Evolutionary conservation across 805 yeast genomes (phyloP).

Genomic region (Debaryomyces tyrocola): DNA sequence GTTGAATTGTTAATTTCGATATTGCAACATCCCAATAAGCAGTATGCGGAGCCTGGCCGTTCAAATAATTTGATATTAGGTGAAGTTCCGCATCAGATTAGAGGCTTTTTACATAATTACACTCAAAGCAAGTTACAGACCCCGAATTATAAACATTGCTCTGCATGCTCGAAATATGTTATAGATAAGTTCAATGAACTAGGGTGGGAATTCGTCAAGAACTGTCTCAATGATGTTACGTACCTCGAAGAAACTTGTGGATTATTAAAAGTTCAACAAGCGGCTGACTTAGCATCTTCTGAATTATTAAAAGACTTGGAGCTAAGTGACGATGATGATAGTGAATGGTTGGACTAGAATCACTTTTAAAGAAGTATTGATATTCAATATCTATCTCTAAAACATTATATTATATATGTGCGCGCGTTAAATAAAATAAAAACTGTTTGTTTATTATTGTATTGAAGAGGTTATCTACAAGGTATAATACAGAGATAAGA

Average conservation of each 20-base stretch:
- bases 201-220: slow-evolving; percentile 82
- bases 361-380: not conserved
- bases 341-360: slow-evolving; percentile 13
- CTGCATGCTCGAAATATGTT: slow-evolving; percentile 78
- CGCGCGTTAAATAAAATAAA: not conserved
- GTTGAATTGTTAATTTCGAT: slow-evolving; percentile 79
- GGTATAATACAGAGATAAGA: not conserved
- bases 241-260: slow-evolving; percentile 82
- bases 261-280: slow-evolving; percentile 65
- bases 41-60: slow-evolving; percentile 35
- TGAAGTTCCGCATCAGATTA: slow-evolving; percentile 79
- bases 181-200: slow-evolving; percentile 46
- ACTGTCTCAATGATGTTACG: slow-evolving; percentile 63
- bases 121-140: slow-evolving; percentile 65
- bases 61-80: slow-evolving; percentile 50
- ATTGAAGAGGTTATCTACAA: not conserved
- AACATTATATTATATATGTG: not conserved
- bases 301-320: slow-evolving; percentile 25
- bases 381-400: not conserved
- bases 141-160: slow-evolving; percentile 73
- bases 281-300: slow-evolving; percentile 57
- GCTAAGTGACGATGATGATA: slow-evolving; percentile 30
- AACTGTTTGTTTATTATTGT: not conserved
- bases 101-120: slow-evolving; percentile 79
- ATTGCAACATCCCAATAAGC: slow-evolving; percentile 61